Conservation (phyloP, 164 flowering plant species). For the Saururus chinensis region DNA sequence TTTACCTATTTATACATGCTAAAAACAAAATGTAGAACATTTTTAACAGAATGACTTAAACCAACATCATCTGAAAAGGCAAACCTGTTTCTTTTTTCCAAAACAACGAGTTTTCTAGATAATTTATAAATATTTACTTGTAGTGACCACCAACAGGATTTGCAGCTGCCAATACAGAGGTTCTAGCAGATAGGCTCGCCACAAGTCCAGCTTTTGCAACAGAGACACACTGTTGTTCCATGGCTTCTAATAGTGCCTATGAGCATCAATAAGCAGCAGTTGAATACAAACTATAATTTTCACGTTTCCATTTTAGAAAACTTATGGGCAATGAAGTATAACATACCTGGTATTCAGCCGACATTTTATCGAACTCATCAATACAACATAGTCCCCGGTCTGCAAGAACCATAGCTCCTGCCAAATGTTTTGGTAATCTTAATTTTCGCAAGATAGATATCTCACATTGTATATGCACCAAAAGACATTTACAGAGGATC, state of each 20-base stretch:
- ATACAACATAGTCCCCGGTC: constrained; percentile 97
- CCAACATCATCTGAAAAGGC: not conserved
- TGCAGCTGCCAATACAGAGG: constrained; percentile 94
- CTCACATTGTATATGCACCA: no score
- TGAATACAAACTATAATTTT: not conserved
- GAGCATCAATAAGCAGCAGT: not conserved
- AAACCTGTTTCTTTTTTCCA: not conserved
- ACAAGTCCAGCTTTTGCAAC: constrained; percentile 99
- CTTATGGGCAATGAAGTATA: constrained; percentile 2
- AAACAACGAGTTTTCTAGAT: not conserved
- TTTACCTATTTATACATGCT: no score
- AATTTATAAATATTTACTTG: constrained; percentile 37
- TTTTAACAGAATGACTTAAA: not conserved
- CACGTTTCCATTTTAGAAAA: not conserved
- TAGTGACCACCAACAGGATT: constrained; percentile 99
- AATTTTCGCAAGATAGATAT: no score
- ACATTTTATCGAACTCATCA: constrained; percentile 98
- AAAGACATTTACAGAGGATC: no score
- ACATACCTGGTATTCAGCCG: constrained; percentile 93
- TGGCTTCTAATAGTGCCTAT: constrained; percentile 93
- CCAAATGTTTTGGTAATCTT: not conserved
- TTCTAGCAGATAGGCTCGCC: constrained; percentile 95
- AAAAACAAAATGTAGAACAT: not conserved
- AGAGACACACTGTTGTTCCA: constrained; percentile 99
- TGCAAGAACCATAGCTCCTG: constrained; percentile 99